Evolutionary conservation across 495 filamentous ascomycete genomes (phyloP), one percentile per base, ranked within the genome.

Genomic region (Chaetomium tenue): DNA sequence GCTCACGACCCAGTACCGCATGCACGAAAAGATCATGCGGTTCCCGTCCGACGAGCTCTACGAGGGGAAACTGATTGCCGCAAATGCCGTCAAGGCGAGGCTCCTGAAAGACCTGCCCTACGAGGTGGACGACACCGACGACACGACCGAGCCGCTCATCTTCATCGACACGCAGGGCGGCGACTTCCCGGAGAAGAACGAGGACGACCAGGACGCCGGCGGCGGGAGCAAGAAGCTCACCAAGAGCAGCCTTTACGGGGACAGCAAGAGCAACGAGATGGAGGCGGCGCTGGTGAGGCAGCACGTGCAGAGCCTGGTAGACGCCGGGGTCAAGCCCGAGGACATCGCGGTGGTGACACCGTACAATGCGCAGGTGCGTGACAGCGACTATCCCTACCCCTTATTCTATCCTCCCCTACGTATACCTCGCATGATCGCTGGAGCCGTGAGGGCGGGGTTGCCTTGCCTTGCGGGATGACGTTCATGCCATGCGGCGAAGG

Each of bases 151-250:
- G 71, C 91, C 94, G 2, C 74, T 99, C 2, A 85, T 98, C 7
- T 98, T 98, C 78, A 93, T 88, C 76, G 94, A 99, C 68, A 99
- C 94, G 0, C 95, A 98, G 77, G 93, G 94, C 30, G 93, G 91
- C 5, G 90, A 95, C 69, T 97, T 92, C 69, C 87, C 87, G 4
- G 76, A 78, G 68, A 71, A 70, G 57, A 74, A 69, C 61, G 76
- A 78, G 26, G 76, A 78, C 5, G 68, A 71, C 30, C 52, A 63
- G 15, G 63, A 58, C 4, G 42, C 18, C 12, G 20, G 44, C 26
- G 25, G 48, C 37, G n/a, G 22, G 28, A 22, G 47, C 58, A 70
- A 72, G 59, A 76, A 73, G 64, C 66, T 65, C 50, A 66, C 66
- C 28, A 75, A 76, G 64, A 73, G 72, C 20, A 76, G 74, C 50